Base-by-base conservation (phyloP, 2,329 filamentous ascomycete genomes). In the Sporothrix schenckii region DNA sequence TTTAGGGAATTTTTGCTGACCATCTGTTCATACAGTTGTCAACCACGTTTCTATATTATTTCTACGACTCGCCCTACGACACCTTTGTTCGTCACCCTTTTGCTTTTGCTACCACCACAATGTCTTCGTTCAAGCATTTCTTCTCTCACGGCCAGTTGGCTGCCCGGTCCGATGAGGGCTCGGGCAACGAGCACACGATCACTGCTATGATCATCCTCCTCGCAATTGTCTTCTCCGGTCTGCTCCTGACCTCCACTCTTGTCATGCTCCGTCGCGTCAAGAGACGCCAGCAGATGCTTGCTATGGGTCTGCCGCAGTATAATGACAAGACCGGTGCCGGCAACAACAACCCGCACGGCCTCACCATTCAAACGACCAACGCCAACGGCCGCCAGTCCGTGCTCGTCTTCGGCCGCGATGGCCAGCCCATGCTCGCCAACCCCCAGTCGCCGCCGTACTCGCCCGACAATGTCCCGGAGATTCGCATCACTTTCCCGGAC, bases 401-500 rank as follows among this genome's bases (percentile, higher is more conserved):
- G 74, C 86, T 93, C 72, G 87, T 95, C 76, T 91, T 93, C 79
- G 71, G 60, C 71, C 90, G 92, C 80, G 93, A 95, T 81, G 88
- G 90, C 73, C 82, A 85, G 78, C 88, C 88, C 74, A 89, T 96
- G 81, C 88, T 94, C 75, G 86, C 89, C 74, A 92, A 92, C 80
- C 91, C 92, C 44, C 84, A 86, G 72, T 91, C 89, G 73, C 90
- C 92, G 19, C 92, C 94, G 27, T 84, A 91, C 76, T 92, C 91
- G 60, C 90, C 91, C n/a, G 92, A 88, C 80, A 91, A 91, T 75
- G 87, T 98, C 39, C 95, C 95, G 24, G 92, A 98, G 82, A 99
- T 99, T 77, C 93, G 94, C 81, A 97, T 99, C 80, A 98, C 95
- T 49, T 98, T 99, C 84, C 95, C 95, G 19, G 92, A 96, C 76